Conservation (phyloP, 768 basidiomycete species). For the Hericium rajendrae region DNA sequence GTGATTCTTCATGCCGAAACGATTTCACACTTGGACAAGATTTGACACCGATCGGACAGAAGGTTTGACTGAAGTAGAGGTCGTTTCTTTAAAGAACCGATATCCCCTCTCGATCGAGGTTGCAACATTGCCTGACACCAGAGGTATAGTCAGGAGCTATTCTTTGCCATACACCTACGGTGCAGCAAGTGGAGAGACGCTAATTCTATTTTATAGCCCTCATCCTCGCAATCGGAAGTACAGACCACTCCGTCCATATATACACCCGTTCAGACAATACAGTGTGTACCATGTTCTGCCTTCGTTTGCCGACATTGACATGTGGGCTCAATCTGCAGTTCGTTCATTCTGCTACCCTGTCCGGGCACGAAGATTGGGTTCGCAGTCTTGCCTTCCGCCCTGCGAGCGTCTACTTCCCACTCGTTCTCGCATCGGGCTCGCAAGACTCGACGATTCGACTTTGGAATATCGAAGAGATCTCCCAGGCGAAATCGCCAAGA, state of each 20-base stretch:
- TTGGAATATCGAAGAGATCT: constrained; percentile 69
- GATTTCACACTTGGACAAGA: background rate
- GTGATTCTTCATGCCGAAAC: constrained; percentile 14
- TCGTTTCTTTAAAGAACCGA: background rate
- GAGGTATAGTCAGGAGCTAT: background rate
- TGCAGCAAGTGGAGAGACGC: background rate
- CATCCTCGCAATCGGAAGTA: constrained; percentile 76
- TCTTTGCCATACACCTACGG: background rate
- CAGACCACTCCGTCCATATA: constrained; percentile 70
- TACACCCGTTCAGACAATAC: constrained; percentile 57
- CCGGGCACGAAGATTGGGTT: constrained; percentile 97
- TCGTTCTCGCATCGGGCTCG: constrained; percentile 85
- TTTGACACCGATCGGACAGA: background rate
- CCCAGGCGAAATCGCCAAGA: constrained; percentile 16
- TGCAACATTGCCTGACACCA: background rate
- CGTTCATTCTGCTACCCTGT: constrained; percentile 44
- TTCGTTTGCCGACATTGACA: constrained; percentile 1
- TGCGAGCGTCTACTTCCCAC: constrained; percentile 28
- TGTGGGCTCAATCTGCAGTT: constrained; percentile 32
- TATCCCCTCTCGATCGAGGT: background rate
- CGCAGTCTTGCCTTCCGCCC: constrained; percentile 62
- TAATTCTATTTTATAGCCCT: constrained; percentile 29
- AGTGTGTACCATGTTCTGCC: constrained; percentile 27
- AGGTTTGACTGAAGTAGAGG: background rate
- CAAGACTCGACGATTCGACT: constrained; percentile 91